Evolutionary conservation across 495 filamentous ascomycete genomes (phyloP).

Genomic region (Penicillium roqueforti): DNA sequence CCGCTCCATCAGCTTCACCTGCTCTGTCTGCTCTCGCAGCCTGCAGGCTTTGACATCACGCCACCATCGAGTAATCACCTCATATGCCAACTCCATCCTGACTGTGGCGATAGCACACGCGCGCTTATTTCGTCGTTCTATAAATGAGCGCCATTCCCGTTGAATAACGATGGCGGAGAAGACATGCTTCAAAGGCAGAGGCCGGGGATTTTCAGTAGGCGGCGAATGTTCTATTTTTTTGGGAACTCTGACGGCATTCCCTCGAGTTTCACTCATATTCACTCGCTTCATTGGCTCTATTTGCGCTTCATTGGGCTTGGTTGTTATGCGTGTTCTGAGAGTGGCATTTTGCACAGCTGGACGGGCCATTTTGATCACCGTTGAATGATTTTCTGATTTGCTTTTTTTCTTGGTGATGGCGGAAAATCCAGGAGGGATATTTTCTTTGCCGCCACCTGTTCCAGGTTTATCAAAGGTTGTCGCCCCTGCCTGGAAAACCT

Average conservation of each 20-base stretch:
- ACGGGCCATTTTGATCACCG: neutral
- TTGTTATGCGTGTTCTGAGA: neutral
- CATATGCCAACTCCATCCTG: neutral
- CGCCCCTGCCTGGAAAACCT: conserved; percentile 29
- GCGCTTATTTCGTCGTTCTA: neutral
- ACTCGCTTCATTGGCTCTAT: conserved; percentile 3
- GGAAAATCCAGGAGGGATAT: conserved; percentile 37
- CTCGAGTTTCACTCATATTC: conserved; percentile 11
- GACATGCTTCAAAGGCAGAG: neutral
- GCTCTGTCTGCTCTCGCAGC: neutral
- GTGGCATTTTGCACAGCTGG: neutral
- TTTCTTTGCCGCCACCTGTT: conserved; percentile 47
- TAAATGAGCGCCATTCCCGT: neutral
- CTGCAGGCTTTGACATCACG: neutral
- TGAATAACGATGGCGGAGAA: neutral
- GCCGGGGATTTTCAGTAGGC: neutral
- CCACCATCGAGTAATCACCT: conserved; percentile 6
- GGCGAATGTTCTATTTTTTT: neutral
- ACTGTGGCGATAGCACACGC: neutral
- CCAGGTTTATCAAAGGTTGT: conserved; percentile 34
- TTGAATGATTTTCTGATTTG: neutral
- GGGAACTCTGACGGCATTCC: neutral
- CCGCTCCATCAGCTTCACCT: neutral
- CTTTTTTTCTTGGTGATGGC: conserved; percentile 18
- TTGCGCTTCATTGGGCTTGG: neutral